A percentile compares a stretch with the other conserved stretches of the same genome.
These are phyloP conservation scores for Aphanomyces cochlioides DNA, from an alignment of 352 stramenopile species.

Conservation along the genomic window DNA sequence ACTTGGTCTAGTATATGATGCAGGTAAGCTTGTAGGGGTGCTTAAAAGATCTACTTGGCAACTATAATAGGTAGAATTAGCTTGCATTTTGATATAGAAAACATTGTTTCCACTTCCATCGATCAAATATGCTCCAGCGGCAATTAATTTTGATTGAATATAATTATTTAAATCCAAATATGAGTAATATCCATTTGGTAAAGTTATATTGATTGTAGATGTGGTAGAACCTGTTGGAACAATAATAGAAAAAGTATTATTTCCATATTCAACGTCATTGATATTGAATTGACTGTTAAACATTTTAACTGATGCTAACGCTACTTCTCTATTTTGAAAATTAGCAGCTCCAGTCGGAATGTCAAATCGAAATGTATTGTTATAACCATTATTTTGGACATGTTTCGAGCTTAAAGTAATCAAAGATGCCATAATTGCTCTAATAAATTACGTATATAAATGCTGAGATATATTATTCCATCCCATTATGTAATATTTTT, in stretches of 20 bases:
- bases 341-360: background rate
- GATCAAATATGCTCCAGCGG: background rate
- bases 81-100: constrained; percentile 3
- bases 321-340: background rate
- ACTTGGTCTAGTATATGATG: background rate
- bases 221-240: background rate
- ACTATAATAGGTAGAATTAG: background rate
- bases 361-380: background rate
- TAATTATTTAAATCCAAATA: background rate
- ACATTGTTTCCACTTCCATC: background rate
- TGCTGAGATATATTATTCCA: background rate
- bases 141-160: background rate
- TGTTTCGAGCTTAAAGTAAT: background rate
- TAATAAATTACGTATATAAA: background rate
- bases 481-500: background rate
- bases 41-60: background rate
- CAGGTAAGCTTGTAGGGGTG: background rate
- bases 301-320: background rate
- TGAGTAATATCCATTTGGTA: constrained; percentile 1
- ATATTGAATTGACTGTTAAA: background rate
- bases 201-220: background rate
- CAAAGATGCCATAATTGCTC: background rate
- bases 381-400: background rate
- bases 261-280: background rate
- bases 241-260: constrained; percentile 5